Evolutionary conservation across 1,284 basidiomycete species (phyloP).

Genomic region (Cryptococcus wingfieldii): DNA sequence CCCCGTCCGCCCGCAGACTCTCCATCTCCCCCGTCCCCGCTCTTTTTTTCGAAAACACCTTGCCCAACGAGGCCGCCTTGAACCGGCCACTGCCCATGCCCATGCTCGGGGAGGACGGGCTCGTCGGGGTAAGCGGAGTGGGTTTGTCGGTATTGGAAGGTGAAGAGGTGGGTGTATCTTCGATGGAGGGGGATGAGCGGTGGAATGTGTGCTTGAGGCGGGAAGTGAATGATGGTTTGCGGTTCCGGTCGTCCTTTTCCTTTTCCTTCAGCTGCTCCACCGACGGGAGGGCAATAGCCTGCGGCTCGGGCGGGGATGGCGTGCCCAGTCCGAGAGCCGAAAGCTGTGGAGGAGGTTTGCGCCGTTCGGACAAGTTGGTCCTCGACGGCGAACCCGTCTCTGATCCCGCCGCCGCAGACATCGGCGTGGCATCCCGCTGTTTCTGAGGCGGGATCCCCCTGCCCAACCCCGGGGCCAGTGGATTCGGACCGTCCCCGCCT

Average conservation of each 20-base stretch:
- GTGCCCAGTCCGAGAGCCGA: neutral
- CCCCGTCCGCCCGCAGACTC: no score
- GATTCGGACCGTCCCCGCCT: conserved; percentile 10
- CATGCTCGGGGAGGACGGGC: neutral
- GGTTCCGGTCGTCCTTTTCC: conserved; percentile 11
- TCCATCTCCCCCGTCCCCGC: no score
- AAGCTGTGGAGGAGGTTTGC: neutral
- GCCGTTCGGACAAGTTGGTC: no score
- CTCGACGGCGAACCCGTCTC: neutral
- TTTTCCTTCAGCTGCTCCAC: conserved; percentile 17
- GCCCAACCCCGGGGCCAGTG: conserved; percentile 9
- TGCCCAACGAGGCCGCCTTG: conserved; percentile 16
- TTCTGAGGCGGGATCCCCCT: neutral
- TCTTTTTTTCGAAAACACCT: conserved; percentile 12
- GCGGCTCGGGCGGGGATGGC: neutral
- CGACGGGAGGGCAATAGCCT: neutral
- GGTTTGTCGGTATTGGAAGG: neutral
- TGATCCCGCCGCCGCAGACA: neutral
- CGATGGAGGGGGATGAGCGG: conserved; percentile 2
- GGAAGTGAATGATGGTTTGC: conserved; percentile 19
- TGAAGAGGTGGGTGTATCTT: conserved; percentile 3
- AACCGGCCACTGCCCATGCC: conserved; percentile 10
- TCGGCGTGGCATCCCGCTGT: neutral
- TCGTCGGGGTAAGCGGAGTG: conserved; percentile 1
- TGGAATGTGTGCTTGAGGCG: conserved; percentile 18